Evolutionary conservation across 257 asterid species (phyloP).

Genomic region (Nicotiana benthamiana): DNA sequence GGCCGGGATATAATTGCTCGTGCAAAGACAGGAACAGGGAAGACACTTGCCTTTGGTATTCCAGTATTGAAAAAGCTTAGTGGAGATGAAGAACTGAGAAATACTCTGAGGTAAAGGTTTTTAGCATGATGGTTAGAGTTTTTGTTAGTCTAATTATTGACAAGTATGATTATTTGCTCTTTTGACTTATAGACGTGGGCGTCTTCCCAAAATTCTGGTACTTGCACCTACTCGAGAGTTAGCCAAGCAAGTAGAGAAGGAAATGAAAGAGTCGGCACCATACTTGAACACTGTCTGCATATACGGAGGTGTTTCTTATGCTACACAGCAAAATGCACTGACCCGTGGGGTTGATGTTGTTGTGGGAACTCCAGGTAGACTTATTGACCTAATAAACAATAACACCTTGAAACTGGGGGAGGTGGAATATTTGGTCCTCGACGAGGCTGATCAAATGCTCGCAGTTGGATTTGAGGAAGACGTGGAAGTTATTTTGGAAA

Average conservation of each 20-base stretch:
- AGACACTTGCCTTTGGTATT: slow-evolving; percentile 97
- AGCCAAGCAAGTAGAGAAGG: slow-evolving; percentile 96
- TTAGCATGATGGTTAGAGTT: neutral
- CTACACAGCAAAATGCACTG: slow-evolving; percentile 67
- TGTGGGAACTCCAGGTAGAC: slow-evolving; percentile 99
- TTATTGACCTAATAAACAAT: slow-evolving; percentile 71
- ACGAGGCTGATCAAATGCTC: slow-evolving; percentile 99
- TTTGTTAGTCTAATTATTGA: slow-evolving; percentile 5
- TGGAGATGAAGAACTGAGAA: slow-evolving; percentile 44
- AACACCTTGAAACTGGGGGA: slow-evolving; percentile 67
- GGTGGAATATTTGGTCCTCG: slow-evolving; percentile 85
- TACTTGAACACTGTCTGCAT: slow-evolving; percentile 59
- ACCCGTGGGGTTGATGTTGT: slow-evolving; percentile 88
- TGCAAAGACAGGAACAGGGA: slow-evolving; percentile 98
- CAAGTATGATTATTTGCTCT: slow-evolving; percentile 4
- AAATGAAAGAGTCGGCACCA: slow-evolving; percentile 80
- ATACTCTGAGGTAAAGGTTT: slow-evolving; percentile 47
- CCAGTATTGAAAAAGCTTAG: slow-evolving; percentile 72
- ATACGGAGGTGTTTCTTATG: slow-evolving; percentile 86
- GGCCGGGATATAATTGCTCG: slow-evolving; percentile 94
- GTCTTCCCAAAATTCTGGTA: slow-evolving; percentile 74
- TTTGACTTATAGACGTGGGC: slow-evolving; percentile 51
- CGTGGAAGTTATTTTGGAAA: slow-evolving; percentile 68
- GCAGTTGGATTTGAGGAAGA: slow-evolving; percentile 99
- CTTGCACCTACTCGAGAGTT: slow-evolving; percentile 98